Base-by-base conservation (phyloP, 2,329 filamentous ascomycete genomes). In the Clathrospora elynae region DNA sequence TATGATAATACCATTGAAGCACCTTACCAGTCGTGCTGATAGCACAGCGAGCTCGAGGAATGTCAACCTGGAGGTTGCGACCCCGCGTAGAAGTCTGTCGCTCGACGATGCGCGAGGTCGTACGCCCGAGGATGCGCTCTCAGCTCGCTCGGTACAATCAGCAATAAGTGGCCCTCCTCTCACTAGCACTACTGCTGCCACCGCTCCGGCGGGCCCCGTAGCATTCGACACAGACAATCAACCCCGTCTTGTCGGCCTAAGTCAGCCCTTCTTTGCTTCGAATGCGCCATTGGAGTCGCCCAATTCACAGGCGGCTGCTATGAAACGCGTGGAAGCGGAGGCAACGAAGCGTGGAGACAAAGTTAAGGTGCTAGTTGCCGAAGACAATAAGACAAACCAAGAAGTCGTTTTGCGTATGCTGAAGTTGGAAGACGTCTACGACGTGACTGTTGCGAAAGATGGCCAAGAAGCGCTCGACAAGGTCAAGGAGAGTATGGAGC, bases 291-390 rank as follows among this genome's bases (percentile, higher is more conserved):
- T 76, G 47, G 75, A 78, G 37, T 74, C 71, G 2, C 76, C 80
- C 1, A 78, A 80, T 30, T 81, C 82, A n/a, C 83, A 86, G 62
- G 74, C 84, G 44, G 81, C 81, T 2, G 81, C 81, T 3, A 82
- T 88, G 52, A 79, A 87, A 49, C 79, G 81, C 24, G 84, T 83
- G 6, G 80, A 84, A 50, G 81, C 81, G 2, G 80, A 86, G 65
- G 78, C 78, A 3, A 78, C 77, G 0, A 68, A 77, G 42, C 74
- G 72, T 18, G 73, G 72, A 10, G 74, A 79, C 19, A 90, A 85
- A 54, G 78, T 95, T 28, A 84, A 87, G 12, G 88, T 96, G 1
- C 77, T 96, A 6, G 90, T 96, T 9, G 91, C 91, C 0, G 91
- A 96, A 67, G 84, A 87, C 61, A 87, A 87, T 64, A 80, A 81